Base-by-base conservation (phyloP, 768 basidiomycete genomes). In the Leccinellum rugosiceps region DNA sequence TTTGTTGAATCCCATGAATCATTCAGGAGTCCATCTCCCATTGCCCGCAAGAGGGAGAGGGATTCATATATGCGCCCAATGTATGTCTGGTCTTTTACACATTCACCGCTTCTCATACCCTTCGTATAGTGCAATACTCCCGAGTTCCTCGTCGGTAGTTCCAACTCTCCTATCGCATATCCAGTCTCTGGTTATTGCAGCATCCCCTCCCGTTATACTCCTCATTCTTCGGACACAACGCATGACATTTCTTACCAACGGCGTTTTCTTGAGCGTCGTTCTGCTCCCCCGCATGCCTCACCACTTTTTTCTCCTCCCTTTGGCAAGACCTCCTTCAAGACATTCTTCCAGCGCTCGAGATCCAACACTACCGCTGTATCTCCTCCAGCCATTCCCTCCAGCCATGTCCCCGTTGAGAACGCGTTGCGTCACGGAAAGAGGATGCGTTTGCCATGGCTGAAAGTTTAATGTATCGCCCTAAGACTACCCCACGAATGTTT, bases 81-180 rank as follows among this genome's bases (percentile, higher is more conserved):
- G 71, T 72, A 63, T 50, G 68, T 58, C 6, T 38, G 38, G 3
- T 30, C 31, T 46, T 32, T 31, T 25, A 25, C 13, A 9, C 23
- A 8, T 5, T 34, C 34, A 23, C 1, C 11, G n/a, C 10, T 9
- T 45, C 38, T 59, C 53, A 53, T 49, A 23, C 28, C 13, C 19
- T 4, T 49, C 44, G 4, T 38, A 17, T 54, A 69, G 63, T 41
- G 65, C 38, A 28, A 65, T 32, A 65, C 68, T 6, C 69, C 71
- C n/a, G 69, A 69, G 53, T 72, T 72, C 52, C 69, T 70, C 6
- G 69, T 53, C 23, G 73, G 71, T 6, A 63, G 67, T 44, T 72
- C 73, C 13, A 63, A 58, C 50, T 74, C 73, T 46, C 67, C 64
- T 6, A 25, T 74, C 41, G 71, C 58, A 26, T 71, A 69, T 28